Percentiles rank a stretch among this genome's conserved stretches.
Evolutionary conservation across 495 filamentous ascomycete genomes (phyloP).

Genomic region (Lophiostoma macrostomum): DNA sequence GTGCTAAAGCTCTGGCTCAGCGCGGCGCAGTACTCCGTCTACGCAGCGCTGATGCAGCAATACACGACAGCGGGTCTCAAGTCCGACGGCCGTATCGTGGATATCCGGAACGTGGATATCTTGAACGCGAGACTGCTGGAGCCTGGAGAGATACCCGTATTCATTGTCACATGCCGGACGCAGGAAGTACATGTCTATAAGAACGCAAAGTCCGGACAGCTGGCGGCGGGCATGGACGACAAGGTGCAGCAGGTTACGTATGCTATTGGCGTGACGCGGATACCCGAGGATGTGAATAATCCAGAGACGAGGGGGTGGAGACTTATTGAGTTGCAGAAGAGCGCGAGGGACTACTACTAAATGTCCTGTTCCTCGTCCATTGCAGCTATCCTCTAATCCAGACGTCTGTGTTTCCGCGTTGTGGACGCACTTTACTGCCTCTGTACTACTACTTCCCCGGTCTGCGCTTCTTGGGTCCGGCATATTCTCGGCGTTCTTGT

Average conservation of each 20-base stretch:
- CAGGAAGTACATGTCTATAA: constrained; percentile 97
- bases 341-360: constrained; percentile 90
- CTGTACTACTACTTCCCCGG: constrained; percentile 9
- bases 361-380: background rate
- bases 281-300: constrained; percentile 93
- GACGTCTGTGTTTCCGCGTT: no score
- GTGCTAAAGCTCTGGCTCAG: constrained; percentile 92
- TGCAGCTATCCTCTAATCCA: no score
- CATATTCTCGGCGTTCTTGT: no score
- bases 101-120: constrained; percentile 92
- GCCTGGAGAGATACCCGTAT: constrained; percentile 95
- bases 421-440: background rate
- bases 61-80: constrained; percentile 89
- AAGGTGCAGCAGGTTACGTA: constrained; percentile 97
- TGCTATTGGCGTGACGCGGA: constrained; percentile 89
- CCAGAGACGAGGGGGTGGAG: constrained; percentile 95
- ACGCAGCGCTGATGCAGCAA: constrained; percentile 88
- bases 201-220: constrained; percentile 80
- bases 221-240: constrained; percentile 98
- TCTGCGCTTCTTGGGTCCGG: constrained; percentile 2
- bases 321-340: constrained; percentile 98
- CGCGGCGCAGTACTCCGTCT: constrained; percentile 90
- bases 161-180: constrained; percentile 93
- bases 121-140: constrained; percentile 85
- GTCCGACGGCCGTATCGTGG: constrained; percentile 89